Conservation (phyloP, 1,284 basidiomycete genomes). For the Takashimella tepidaria region DNA sequence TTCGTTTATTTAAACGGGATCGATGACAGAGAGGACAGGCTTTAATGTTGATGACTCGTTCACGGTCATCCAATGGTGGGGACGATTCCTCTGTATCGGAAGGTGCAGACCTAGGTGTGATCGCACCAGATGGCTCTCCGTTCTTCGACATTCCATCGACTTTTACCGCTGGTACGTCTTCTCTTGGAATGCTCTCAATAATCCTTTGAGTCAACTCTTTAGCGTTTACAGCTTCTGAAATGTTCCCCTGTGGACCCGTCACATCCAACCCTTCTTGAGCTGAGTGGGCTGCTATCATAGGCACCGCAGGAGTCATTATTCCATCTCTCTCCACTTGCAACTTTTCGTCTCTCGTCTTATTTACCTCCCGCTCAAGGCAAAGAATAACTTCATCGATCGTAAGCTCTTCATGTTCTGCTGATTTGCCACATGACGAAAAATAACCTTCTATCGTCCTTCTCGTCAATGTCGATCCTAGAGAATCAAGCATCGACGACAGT, state of each 20-base stretch:
- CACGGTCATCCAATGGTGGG: constrained; percentile 52
- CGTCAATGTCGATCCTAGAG: constrained; percentile 87
- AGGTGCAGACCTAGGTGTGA: constrained; percentile 1
- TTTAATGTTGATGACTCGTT: constrained; percentile 90
- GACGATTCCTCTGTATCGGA: constrained; percentile 13
- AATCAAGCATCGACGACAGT: constrained; percentile 93
- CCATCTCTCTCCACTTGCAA: constrained; percentile 43
- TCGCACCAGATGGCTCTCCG: neutral
- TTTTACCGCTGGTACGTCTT: constrained; percentile 27
- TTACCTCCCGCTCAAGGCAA: constrained; percentile 71
- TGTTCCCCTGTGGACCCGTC: constrained; percentile 28
- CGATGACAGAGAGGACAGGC: constrained; percentile 91
- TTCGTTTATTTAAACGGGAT: constrained; percentile 73
- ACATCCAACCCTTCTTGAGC: constrained; percentile 28
- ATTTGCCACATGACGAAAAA: constrained; percentile 67
- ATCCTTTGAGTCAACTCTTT: constrained; percentile 36
- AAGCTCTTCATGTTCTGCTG: constrained; percentile 63
- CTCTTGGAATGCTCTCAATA: constrained; percentile 19
- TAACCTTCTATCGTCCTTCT: constrained; percentile 71
- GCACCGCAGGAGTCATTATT: constrained; percentile 16
- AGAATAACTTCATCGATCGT: constrained; percentile 71
- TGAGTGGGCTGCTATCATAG: constrained; percentile 28
- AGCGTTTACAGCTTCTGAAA: constrained; percentile 29
- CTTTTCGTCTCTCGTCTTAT: constrained; percentile 65
- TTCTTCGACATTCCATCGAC: constrained; percentile 19